phyloP scores from a whole-genome alignment of 1,139 yeast species.

The Sugiyamaella neomexicana region DNA sequence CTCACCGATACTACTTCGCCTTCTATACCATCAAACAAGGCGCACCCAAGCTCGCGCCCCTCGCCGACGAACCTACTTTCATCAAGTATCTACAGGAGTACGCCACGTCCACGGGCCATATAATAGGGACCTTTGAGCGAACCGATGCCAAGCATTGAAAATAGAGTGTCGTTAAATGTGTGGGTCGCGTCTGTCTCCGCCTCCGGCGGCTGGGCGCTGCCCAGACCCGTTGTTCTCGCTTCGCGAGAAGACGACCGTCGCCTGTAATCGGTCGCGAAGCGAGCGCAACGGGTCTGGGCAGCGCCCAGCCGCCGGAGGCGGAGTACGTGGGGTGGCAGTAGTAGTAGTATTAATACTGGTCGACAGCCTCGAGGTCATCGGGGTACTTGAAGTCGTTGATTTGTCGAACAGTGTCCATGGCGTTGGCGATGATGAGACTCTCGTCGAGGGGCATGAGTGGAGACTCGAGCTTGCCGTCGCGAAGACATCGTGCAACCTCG shows the following conservation, averaged over 20 bases:
- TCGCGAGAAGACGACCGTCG: too few species aligned
- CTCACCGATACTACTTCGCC: conserved; percentile 28
- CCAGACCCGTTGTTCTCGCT: neutral
- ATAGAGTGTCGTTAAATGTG: neutral
- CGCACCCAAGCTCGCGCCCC: conserved; percentile 9
- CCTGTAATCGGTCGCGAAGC: too few species aligned
- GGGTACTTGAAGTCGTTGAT: conserved; percentile 49
- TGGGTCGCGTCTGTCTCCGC: neutral
- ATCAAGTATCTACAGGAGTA: conserved; percentile 15
- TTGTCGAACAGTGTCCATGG: conserved; percentile 49
- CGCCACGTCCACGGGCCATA: conserved; percentile 26
- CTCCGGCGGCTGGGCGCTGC: neutral
- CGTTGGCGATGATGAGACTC: conserved; percentile 47
- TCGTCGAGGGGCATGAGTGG: conserved; percentile 47
- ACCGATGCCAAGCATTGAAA: conserved; percentile 23
- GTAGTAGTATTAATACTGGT: neutral
- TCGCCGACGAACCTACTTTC: conserved; percentile 9
- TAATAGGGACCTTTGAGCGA: conserved; percentile 29
- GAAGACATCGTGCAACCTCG: conserved; percentile 49
- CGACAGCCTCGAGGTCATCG: conserved; percentile 37
- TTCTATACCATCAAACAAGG: conserved; percentile 25
- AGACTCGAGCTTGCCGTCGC: conserved; percentile 43
- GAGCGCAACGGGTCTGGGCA: too few species aligned
- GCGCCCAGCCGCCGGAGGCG: too few species aligned
- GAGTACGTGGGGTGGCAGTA: too few species aligned